phyloP scores from a whole-genome alignment of 345 rosid genomes.

The Eucalyptus marginata region DNA sequence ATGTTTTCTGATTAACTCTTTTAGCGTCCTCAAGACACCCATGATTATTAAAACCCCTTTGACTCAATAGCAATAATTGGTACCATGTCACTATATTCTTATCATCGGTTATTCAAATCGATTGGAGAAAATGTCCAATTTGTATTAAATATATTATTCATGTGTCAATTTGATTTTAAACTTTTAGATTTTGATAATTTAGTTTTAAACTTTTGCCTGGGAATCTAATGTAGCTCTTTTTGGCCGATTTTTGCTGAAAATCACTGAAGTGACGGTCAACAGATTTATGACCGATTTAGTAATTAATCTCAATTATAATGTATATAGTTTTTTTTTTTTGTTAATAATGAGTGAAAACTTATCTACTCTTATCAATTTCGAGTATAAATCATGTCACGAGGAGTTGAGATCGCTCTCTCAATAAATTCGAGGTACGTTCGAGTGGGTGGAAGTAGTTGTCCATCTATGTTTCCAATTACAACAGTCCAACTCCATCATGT shows the following conservation, averaged over 20 bases:
- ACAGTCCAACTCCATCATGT: not conserved
- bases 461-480: not conserved
- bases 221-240: not conserved
- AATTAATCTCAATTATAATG: not conserved
- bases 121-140: fast-evolving
- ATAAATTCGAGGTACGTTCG: not conserved
- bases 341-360: not conserved
- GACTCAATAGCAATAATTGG: not conserved
- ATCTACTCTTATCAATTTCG: not conserved
- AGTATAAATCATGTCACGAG: not conserved
- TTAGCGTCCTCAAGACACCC: not conserved
- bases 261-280: fast-evolving
- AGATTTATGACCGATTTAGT: not conserved
- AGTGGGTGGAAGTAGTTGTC: not conserved
- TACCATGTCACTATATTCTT: not conserved
- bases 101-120: not conserved
- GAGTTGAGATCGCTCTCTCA: not conserved
- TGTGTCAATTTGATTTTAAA: fast-evolving
- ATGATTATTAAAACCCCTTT: fast-evolving
- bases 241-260: fast-evolving
- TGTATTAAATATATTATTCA: fast-evolving
- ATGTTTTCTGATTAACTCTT: not conserved
- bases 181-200: fast-evolving
- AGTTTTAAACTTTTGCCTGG: fast-evolving
- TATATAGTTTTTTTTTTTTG: not conserved